A percentile compares a stretch with the other conserved stretches of the same genome.
phyloP scores from a whole-genome alignment of 2,329 filamentous ascomycete species.

The Hysterium pulicare region DNA sequence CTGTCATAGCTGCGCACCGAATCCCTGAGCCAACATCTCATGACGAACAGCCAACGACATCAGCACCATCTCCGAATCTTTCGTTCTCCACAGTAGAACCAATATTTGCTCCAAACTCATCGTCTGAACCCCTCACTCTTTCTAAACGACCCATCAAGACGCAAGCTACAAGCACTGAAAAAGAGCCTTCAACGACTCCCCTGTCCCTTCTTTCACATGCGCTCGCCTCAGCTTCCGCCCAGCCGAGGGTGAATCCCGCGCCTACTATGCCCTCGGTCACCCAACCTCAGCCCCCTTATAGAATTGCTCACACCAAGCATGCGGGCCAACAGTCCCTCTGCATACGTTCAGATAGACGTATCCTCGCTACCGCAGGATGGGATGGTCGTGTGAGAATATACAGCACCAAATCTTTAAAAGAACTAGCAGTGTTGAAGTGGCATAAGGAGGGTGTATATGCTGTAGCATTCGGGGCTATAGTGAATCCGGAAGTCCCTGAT shows the following conservation, averaged over 20 bases:
- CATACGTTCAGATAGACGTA: constrained; percentile 73
- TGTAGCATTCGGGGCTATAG: constrained; percentile 62
- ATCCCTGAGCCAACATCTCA: constrained; percentile 44
- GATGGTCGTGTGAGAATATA: constrained; percentile 81
- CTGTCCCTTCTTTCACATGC: neutral
- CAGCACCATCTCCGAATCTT: too few species aligned
- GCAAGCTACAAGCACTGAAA: too few species aligned
- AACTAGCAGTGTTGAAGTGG: constrained; percentile 92
- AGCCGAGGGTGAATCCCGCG: constrained; percentile 8
- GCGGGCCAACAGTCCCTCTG: constrained; percentile 80
- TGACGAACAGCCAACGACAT: constrained; percentile 1
- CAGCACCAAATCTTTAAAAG: constrained; percentile 72
- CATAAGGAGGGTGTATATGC: constrained; percentile 85
- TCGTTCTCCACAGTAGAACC: too few species aligned
- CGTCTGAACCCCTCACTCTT: too few species aligned
- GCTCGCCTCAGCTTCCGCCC: constrained; percentile 14
- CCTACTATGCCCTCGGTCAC: constrained; percentile 6
- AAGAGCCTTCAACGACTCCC: constrained; percentile 1
- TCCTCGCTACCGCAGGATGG: constrained; percentile 93
- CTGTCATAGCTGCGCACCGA: constrained; percentile 71
- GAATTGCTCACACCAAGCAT: constrained; percentile 73
- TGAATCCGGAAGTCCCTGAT: neutral
- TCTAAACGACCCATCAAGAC: constrained; percentile 14
- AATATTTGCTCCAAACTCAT: too few species aligned
- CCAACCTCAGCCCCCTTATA: constrained; percentile 49